A percentile compares a stretch with the other conserved stretches of the same genome.
Conservation (phyloP, 139 green algal genomes). For the Penium margaritaceum region DNA sequence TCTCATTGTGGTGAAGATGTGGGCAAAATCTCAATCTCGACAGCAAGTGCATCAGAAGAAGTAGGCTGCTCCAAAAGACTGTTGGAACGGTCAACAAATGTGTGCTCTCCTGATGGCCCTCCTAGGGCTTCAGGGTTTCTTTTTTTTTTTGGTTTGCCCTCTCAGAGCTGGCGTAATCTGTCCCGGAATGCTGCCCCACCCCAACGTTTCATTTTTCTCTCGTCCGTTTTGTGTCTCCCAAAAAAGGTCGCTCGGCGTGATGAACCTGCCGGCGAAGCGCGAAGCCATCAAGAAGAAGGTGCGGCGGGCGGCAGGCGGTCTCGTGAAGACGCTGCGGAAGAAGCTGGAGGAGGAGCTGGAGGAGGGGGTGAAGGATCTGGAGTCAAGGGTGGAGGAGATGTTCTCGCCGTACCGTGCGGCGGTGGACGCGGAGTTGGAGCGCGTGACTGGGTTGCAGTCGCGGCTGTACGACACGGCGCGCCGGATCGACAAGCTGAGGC, state of each 20-base stretch:
- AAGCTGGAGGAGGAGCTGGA: conserved; percentile 55
- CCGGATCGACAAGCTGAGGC: conserved; percentile 2
- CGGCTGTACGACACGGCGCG: conserved; percentile 9
- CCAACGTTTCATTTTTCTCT: too few species aligned
- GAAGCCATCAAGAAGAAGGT: conserved; percentile 78
- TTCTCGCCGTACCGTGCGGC: conserved; percentile 19
- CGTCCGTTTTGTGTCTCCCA: too few species aligned
- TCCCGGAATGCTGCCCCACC: too few species aligned
- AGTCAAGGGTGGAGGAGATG: background rate
- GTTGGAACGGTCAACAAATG: too few species aligned
- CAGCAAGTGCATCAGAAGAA: too few species aligned
- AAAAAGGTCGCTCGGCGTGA: conserved; percentile 68
- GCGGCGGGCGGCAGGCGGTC: conserved; percentile 49
- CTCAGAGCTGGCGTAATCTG: too few species aligned
- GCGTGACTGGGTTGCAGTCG: conserved; percentile 10
- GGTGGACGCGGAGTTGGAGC: conserved; percentile 2
- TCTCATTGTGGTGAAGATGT: too few species aligned
- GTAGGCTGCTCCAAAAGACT: too few species aligned
- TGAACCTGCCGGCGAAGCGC: conserved; percentile 75
- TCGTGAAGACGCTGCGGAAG: conserved; percentile 49
- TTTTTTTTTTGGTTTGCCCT: too few species aligned
- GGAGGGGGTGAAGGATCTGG: background rate
- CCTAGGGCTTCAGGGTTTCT: too few species aligned
- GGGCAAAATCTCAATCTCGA: too few species aligned
- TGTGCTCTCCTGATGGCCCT: too few species aligned